A percentile compares a stretch with the other conserved stretches of the same genome.
These are phyloP conservation scores for Paecilomyces sp. DNA, from an alignment of 2,329 filamentous ascomycete genomes.

Conservation along the genomic window DNA sequence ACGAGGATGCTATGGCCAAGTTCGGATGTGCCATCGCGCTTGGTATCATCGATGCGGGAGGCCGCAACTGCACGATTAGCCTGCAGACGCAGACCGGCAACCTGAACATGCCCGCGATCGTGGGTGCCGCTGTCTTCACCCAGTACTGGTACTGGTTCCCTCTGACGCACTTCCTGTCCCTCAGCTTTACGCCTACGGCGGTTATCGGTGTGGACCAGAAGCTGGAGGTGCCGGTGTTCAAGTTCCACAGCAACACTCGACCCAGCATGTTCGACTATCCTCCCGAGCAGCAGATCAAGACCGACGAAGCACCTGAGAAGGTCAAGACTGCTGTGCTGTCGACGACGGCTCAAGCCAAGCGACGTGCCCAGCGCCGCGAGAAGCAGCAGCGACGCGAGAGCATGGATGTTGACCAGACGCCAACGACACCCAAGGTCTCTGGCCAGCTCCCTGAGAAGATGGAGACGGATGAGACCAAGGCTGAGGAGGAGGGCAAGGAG, in stretches of 20 bases:
- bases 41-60: conserved; percentile 95
- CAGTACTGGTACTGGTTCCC: conserved; percentile 99
- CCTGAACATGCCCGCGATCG: conserved; percentile 96
- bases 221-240: conserved; percentile 86
- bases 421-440: conserved; percentile 62
- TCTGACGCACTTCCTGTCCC: conserved; percentile 90
- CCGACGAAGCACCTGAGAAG: conserved; percentile 86
- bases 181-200: conserved; percentile 94
- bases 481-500: conserved; percentile 52
- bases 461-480: conserved; percentile 63
- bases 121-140: conserved; percentile 96
- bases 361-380: conserved; percentile 89
- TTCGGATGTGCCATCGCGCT: conserved; percentile 91
- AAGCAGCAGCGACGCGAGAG: conserved; percentile 81
- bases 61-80: conserved; percentile 96
- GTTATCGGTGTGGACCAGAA: conserved; percentile 93
- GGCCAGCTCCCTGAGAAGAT: conserved; percentile 69
- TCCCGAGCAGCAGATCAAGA: conserved; percentile 90
- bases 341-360: conserved; percentile 93
- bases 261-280: conserved; percentile 97
- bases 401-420: conserved; percentile 85
- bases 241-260: conserved; percentile 89
- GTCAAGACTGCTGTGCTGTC: conserved; percentile 94
- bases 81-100: conserved; percentile 97
- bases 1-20: conserved; percentile 99